Conservation (phyloP, 2,329 filamentous ascomycete genomes). For the Arachnomyces sp. region DNA sequence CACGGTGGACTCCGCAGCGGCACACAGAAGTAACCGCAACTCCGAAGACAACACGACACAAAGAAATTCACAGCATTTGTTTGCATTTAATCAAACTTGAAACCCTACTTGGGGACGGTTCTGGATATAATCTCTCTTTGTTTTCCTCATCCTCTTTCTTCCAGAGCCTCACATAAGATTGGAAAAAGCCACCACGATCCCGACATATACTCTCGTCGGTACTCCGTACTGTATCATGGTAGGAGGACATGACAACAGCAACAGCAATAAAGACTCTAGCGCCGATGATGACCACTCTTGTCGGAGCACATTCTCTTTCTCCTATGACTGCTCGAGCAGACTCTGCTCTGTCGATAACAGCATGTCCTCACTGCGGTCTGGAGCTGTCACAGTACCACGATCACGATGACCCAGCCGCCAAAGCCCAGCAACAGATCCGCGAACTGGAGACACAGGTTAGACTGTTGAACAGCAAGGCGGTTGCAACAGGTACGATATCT, state of each 20-base stretch:
- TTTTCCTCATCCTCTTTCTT: too few species aligned
- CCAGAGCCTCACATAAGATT: too few species aligned
- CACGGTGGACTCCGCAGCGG: too few species aligned
- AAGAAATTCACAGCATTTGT: too few species aligned
- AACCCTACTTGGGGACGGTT: too few species aligned
- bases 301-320: constrained; percentile 19
- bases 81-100: too few species aligned
- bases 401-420: constrained; percentile 11
- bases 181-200: too few species aligned
- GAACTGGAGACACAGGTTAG: constrained; percentile 51
- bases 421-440: constrained; percentile 35
- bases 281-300: constrained; percentile 24
- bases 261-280: constrained; percentile 17
- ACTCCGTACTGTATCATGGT: too few species aligned
- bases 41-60: too few species aligned
- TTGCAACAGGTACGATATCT: constrained; percentile 42
- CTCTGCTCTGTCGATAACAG: constrained; percentile 15
- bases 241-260: constrained; percentile 8
- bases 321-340: constrained; percentile 15
- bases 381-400: constrained; percentile 19
- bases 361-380: constrained; percentile 35
- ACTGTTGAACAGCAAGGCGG: constrained; percentile 45
- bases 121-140: too few species aligned
- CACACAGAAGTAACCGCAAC: too few species aligned
- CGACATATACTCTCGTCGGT: too few species aligned